Base-by-base conservation (phyloP, 306 rosid species). In the Cucurbita moschata region DNA sequence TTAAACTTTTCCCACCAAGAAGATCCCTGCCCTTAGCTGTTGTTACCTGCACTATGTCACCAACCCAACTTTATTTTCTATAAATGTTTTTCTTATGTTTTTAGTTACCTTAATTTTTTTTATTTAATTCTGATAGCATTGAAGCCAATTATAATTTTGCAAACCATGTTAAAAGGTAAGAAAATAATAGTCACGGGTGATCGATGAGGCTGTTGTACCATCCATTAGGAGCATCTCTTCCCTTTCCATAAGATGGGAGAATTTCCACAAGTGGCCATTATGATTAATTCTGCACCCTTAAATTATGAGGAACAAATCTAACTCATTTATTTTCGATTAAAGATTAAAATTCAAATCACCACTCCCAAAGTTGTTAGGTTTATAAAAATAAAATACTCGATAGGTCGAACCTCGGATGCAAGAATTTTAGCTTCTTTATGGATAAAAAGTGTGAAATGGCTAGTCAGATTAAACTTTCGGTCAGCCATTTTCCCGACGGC, bases 381-480 rank as follows among this genome's bases (percentile, higher is more conserved):
- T 30, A 30, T 30, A 30, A 30, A 30, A 30, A 30, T 30, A 30
- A 30, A 2, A 30, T 30, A 30, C 35, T 30, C 4, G 3, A 30
- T 30, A 30, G 49, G 55, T 46, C 42, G 56, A 19, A 89, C 99
- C 97, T 89, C 89, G 63, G 96, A 82, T n/a, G 66, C 99, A 56
- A 94, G 97, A 73, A 91, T 76, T 0, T 85, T 84, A 14, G 97
- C 96, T 81, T 86, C 96, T 73, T 86, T 89, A 2, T 94, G 84
- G 19, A 94, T 78, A 79, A 86, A 90, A 15, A 93, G 83, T 67
- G 97, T 93, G 87, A 93, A 93, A 74, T 88, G 92, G 75, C 95
- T 91, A 9, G 95, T 91, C 77, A 94, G 89, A 76, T 89, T 91
- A 85, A 94, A 78, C 97, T 89, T 0, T 95, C 99, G 15, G 99